phyloP scores from a whole-genome alignment of 2,329 filamentous ascomycete species.

The Penicillium occitanis region DNA sequence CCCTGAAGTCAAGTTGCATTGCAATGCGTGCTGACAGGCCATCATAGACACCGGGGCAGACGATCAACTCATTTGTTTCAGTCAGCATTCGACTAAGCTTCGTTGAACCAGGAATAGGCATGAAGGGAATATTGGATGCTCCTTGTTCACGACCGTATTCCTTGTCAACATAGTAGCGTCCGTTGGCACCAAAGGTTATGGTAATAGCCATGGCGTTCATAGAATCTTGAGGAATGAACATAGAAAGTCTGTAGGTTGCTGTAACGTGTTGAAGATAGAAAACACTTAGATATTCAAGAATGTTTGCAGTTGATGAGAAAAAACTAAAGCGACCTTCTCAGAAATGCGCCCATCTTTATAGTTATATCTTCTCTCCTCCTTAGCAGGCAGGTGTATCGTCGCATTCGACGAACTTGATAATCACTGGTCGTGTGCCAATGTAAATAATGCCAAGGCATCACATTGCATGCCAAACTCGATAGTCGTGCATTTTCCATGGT shows the following conservation, averaged over 20 bases:
- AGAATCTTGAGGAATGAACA: neutral
- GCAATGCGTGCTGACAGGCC: slow-evolving; percentile 46
- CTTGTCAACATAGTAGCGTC: slow-evolving; percentile 9
- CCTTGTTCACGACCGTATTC: neutral
- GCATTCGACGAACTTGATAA: neutral
- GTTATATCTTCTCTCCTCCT: neutral
- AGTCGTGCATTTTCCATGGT: neutral
- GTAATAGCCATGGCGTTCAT: slow-evolving; percentile 12
- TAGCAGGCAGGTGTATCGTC: neutral
- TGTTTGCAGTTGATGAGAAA: neutral
- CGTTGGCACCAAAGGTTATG: slow-evolving; percentile 10
- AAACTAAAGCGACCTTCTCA: neutral
- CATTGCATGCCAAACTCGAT: neutral
- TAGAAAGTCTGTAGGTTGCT: neutral
- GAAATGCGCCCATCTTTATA: neutral
- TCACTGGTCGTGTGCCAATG: neutral
- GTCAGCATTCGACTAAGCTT: neutral
- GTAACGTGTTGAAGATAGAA: neutral
- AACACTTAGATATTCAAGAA: neutral
- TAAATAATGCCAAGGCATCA: neutral
- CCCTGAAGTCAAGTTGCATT: slow-evolving; percentile 17
- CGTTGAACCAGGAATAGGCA: neutral
- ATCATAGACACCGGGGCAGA: slow-evolving; percentile 54
- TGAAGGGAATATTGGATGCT: neutral
- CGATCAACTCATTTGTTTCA: slow-evolving; percentile 32